These are phyloP conservation scores for Periconia digitata DNA, from an alignment of 2,329 filamentous ascomycete genomes.

Conservation along the genomic window DNA sequence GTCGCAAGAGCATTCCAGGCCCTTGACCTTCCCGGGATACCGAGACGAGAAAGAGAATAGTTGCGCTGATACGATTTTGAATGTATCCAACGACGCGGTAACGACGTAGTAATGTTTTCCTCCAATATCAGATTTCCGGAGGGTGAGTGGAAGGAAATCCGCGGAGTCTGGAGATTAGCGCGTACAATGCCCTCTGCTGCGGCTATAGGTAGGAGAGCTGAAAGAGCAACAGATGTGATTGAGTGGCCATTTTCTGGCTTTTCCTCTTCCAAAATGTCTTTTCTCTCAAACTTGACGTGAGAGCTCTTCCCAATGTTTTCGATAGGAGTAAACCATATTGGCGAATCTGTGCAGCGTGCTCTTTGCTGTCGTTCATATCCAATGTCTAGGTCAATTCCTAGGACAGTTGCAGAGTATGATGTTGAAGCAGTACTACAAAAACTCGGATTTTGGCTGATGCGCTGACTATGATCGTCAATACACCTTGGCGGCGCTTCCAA, in stretches of 20 bases:
- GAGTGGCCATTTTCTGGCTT: neutral
- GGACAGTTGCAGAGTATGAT: conserved; percentile 36
- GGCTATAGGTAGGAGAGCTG: conserved; percentile 40
- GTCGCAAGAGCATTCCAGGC: conserved; percentile 9
- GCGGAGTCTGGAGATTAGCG: conserved; percentile 27
- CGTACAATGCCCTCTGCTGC: conserved; percentile 39
- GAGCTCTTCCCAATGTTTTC: neutral
- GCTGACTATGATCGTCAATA: conserved; percentile 17
- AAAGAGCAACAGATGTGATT: conserved; percentile 40
- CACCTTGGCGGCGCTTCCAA: conserved; percentile 19
- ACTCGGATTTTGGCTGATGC: conserved; percentile 30
- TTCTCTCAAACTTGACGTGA: neutral
- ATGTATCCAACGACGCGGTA: conserved; percentile 4
- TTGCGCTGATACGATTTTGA: conserved; percentile 7
- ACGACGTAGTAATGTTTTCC: conserved; percentile 18
- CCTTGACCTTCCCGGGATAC: conserved; percentile 1
- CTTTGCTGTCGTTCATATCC: conserved; percentile 19
- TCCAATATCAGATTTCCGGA: conserved; percentile 38
- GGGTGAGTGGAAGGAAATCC: conserved; percentile 37
- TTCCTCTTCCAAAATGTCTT: neutral
- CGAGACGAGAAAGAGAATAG: conserved; percentile 14
- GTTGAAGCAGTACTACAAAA: conserved; percentile 39
- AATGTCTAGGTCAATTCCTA: conserved; percentile 40
- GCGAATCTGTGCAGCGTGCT: conserved; percentile 19
- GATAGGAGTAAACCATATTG: conserved; percentile 25